Evolutionary conservation across 2,329 filamentous ascomycete species (phyloP), one percentile per base, ranked within the genome.

Genomic region (Trichophyton simii): DNA sequence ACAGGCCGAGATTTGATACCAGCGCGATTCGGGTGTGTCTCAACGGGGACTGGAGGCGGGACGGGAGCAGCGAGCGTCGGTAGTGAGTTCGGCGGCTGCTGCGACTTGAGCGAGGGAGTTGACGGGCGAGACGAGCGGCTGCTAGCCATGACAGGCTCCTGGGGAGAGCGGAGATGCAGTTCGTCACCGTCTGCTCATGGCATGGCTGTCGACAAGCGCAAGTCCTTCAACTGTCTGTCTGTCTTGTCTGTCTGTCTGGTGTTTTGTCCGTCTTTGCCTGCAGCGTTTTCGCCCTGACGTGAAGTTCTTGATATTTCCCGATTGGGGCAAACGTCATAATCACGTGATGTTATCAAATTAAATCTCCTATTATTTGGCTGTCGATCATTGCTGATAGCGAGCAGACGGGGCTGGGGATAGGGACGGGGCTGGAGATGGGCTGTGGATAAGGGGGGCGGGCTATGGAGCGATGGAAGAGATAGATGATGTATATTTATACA

Each of bases 21-120:
- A 57, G 69, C 69, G 62, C 75, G 75, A 65, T 76, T 75, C 5
- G 76, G 75, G 67, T 78, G 75, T 50, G 75, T 77, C 66, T 77
- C 76, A 65, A 77, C 76, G 60, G 76, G 75, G 54, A 77, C 72
- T 13, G 76, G 75, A 50, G 76, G 75, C 57, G 76, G 74, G 48
- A 75, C 70, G 8, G 74, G 68, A 7, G 72, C 70, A 28, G 72
- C 69, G 42, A 72, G 69, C 59, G 69, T 52, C 67, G 65, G 69
- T 67, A 67, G 72, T 72, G 60, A 55, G 57, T n/a, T 31, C 31
- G 22, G 60, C 41, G 52, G 36, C 13, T 48, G 20, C 58, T 54
- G 50, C 50, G 50, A 25, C 28, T 31, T 20, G 31, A 57, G 22
- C 13, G 54, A 36, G 4, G 31, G 38, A 58, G 55, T 25, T 69